Base-by-base conservation (phyloP, 345 rosid species). In the Eucalyptus pumila region DNA sequence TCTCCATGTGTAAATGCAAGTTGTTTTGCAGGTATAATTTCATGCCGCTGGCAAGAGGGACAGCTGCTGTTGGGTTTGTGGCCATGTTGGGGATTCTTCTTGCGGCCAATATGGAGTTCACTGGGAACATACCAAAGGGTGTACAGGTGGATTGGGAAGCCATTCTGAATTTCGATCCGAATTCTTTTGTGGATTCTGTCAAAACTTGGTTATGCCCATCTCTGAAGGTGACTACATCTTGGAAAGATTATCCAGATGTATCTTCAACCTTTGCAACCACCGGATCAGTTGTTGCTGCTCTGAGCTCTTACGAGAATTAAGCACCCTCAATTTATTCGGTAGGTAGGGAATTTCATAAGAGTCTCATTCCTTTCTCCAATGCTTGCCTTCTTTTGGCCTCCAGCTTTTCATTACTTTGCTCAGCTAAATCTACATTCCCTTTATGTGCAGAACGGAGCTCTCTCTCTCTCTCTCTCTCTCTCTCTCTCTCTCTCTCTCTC, bases 141-240 rank as follows among this genome's bases (percentile, higher is more conserved):
- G 87, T 94, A 88, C 99, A 98, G 89, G 94, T 96, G 49, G 99
- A 98, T 91, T 96, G 99, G 99, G 99, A 95, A 87, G 99, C 98
- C 90, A 96, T 98, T 89, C 95, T 98, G 88, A 96, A 92, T 87
- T 91, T 89, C 40, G 95, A 96, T 85, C 95, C 98, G 11, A 90
- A 92, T 87, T 89, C 92, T 50, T 98, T 96, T 86, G 90, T 92
- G 42, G 95, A 90, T 91, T 94, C 97, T 16, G 92, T 95, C 54
- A 96, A 94, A 93, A 93, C 93, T 86, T 98, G 99, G 99, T 80
- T 98, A 88, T 95, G 94, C 91, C 96, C 98, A 47, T 94, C 96
- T 80, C 90, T 98, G 76, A 95, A 93, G 90, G 93, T 94, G 85
- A 92, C 94, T 51, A 92, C 97, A 80, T 96, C 97, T 17, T 96